These are phyloP conservation scores for Fusarium phyllophilum DNA, from an alignment of 2,329 filamentous ascomycete genomes.

Conservation along the genomic window DNA sequence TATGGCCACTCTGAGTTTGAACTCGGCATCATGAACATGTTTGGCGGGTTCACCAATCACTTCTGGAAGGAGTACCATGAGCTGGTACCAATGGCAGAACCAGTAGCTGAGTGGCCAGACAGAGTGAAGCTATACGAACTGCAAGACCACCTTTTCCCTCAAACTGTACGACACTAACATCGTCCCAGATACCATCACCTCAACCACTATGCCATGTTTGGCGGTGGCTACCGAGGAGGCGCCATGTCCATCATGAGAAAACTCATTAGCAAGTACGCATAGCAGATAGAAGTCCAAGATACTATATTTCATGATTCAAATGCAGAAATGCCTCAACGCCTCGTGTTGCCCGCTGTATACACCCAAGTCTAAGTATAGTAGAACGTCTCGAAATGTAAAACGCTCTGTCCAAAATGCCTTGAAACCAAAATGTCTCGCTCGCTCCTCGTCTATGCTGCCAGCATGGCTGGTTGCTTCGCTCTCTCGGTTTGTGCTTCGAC, in stretches of 20 bases:
- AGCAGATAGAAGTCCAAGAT: background rate
- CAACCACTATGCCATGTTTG: constrained; percentile 89
- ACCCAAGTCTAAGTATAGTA: constrained; percentile 34
- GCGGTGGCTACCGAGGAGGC: constrained; percentile 78
- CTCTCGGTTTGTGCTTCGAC: constrained; percentile 36
- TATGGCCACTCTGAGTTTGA: constrained; percentile 93
- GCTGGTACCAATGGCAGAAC: constrained; percentile 82
- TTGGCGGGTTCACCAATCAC: constrained; percentile 79
- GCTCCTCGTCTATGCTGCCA: constrained; percentile 44
- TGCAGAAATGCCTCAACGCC: constrained; percentile 41
- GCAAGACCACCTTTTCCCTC: constrained; percentile 56
- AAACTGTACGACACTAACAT: background rate
- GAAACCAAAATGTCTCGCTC: background rate
- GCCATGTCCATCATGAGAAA: constrained; percentile 83
- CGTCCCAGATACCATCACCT: constrained; percentile 80
- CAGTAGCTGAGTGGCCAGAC: constrained; percentile 85
- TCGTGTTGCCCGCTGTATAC: constrained; percentile 40
- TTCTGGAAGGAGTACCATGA: constrained; percentile 84
- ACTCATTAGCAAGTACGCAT: constrained; percentile 76
- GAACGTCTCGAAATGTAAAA: constrained; percentile 28
- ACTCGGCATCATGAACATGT: constrained; percentile 95
- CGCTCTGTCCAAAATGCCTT: constrained; percentile 14
- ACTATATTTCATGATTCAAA: constrained; percentile 21
- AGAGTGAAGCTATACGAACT: constrained; percentile 83
- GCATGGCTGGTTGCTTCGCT: constrained; percentile 52